Conservation (phyloP, 2,329 filamentous ascomycete genomes). For the Neocatenulostroma microsporum region DNA sequence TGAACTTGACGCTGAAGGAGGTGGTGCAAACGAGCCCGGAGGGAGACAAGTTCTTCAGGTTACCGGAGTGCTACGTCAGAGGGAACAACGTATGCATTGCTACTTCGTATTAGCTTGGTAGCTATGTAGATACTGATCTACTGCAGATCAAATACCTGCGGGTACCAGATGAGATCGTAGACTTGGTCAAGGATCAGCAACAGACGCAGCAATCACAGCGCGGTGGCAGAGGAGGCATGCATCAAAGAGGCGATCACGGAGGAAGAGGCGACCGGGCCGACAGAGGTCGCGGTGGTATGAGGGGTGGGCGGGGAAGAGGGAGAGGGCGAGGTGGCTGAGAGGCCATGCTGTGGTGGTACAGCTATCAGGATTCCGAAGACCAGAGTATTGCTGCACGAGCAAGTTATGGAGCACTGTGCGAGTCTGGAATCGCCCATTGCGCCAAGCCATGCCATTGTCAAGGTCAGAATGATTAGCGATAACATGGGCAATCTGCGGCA, state of each 20-base stretch:
- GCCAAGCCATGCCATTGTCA: too few relatives aligned
- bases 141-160: slow-evolving; percentile 92
- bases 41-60: slow-evolving; percentile 83
- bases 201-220: slow-evolving; percentile 49
- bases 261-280: slow-evolving; percentile 50
- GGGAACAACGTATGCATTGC: slow-evolving; percentile 75
- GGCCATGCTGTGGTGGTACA: too few relatives aligned
- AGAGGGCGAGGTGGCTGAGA: slow-evolving; percentile 20
- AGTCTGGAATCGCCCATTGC: too few relatives aligned
- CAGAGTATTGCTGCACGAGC: too few relatives aligned
- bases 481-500: too few relatives aligned
- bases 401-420: too few relatives aligned
- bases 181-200: slow-evolving; percentile 87
- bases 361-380: too few relatives aligned
- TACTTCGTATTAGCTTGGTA: not conserved
- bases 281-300: slow-evolving; percentile 19
- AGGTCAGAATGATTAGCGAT: too few relatives aligned
- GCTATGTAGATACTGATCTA: slow-evolving; percentile 2
- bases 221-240: slow-evolving; percentile 57
- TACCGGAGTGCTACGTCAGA: slow-evolving; percentile 92
- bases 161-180: slow-evolving; percentile 94
- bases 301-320: slow-evolving; percentile 22
- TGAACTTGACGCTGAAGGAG: slow-evolving; percentile 96
- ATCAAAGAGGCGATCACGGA: slow-evolving; percentile 34
- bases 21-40: slow-evolving; percentile 95